phyloP scores from a whole-genome alignment of 495 filamentous ascomycete species.

The Penicillium fimorum region DNA sequence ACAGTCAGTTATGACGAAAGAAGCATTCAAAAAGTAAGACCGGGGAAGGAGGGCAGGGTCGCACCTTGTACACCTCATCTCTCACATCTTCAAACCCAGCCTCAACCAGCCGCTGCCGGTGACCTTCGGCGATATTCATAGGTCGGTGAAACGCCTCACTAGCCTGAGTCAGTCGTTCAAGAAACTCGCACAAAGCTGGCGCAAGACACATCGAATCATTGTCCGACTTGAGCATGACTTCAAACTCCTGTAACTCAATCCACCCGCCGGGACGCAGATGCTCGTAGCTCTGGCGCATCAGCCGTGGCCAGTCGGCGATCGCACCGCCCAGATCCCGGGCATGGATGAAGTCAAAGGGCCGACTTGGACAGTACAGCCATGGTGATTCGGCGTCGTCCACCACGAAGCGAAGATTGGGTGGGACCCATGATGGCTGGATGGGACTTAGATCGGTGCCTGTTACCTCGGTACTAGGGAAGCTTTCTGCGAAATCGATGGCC shows the following conservation, averaged over 20 bases:
- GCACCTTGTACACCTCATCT: conserved; percentile 45
- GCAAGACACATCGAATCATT: conserved; percentile 38
- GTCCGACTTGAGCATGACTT: conserved; percentile 40
- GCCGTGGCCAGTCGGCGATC: conserved; percentile 45
- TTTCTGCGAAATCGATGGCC: conserved; percentile 60
- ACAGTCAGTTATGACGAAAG: neutral
- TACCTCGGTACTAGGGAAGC: conserved; percentile 53
- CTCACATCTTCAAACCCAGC: conserved; percentile 41
- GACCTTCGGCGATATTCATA: conserved; percentile 39
- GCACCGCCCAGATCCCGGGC: conserved; percentile 47
- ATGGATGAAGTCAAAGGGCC: conserved; percentile 49
- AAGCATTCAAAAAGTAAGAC: neutral
- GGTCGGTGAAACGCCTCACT: conserved; percentile 38
- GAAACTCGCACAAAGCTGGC: conserved; percentile 32
- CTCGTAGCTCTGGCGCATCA: conserved; percentile 34
- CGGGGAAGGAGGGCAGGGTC: conserved; percentile 1
- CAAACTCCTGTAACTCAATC: conserved; percentile 55
- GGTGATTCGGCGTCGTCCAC: conserved; percentile 51
- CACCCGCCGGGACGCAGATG: conserved; percentile 54
- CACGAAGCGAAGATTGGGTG: conserved; percentile 47
- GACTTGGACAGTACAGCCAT: conserved; percentile 46
- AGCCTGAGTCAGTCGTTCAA: conserved; percentile 33
- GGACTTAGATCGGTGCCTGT: conserved; percentile 34
- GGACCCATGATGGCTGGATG: conserved; percentile 39
- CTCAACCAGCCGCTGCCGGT: conserved; percentile 32